A percentile compares a stretch with the other conserved stretches of the same genome.
These are phyloP conservation scores for Populus tomentosa DNA, from an alignment of 441 rosid genomes.

Conservation along the genomic window DNA sequence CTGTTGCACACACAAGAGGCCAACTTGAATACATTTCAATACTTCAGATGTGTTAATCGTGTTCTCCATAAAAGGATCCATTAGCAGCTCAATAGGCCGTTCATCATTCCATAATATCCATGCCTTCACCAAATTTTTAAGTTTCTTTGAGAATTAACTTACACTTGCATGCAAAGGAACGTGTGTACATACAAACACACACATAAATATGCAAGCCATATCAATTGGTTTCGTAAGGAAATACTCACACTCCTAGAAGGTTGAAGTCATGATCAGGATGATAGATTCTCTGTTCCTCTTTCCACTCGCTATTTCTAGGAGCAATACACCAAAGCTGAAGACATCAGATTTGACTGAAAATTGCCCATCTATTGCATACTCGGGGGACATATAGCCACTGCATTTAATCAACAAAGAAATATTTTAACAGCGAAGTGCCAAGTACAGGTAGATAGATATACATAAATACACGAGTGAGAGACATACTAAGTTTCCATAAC, in stretches of 20 bases:
- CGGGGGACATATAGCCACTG: conserved; percentile 11
- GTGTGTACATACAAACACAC: not conserved
- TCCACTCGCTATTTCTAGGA: conserved; percentile 58
- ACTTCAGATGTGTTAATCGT: conserved; percentile 22
- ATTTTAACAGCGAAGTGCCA: too few species aligned
- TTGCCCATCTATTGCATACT: conserved; percentile 64
- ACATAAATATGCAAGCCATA: not conserved
- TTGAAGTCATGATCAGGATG: conserved; percentile 12
- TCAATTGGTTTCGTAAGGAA: not conserved
- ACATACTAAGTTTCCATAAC: too few species aligned
- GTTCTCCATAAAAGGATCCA: conserved; percentile 26
- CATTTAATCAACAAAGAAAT: not conserved
- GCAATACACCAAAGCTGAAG: conserved; percentile 61
- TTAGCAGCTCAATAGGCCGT: conserved; percentile 27
- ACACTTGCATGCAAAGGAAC: not conserved
- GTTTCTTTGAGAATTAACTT: too few species aligned
- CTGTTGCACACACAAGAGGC: conserved; percentile 41
- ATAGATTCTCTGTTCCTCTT: conserved; percentile 50
- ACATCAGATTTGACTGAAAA: conserved; percentile 65
- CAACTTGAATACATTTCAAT: conserved; percentile 39
- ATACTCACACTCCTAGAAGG: conserved; percentile 38
- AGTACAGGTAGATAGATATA: not conserved
- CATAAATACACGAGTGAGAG: too few species aligned
- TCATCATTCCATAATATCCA: conserved; percentile 46
- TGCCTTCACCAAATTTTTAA: conserved; percentile 20